phyloP scores from a whole-genome alignment of 345 rosid genomes.

The Barbarea vulgaris region DNA sequence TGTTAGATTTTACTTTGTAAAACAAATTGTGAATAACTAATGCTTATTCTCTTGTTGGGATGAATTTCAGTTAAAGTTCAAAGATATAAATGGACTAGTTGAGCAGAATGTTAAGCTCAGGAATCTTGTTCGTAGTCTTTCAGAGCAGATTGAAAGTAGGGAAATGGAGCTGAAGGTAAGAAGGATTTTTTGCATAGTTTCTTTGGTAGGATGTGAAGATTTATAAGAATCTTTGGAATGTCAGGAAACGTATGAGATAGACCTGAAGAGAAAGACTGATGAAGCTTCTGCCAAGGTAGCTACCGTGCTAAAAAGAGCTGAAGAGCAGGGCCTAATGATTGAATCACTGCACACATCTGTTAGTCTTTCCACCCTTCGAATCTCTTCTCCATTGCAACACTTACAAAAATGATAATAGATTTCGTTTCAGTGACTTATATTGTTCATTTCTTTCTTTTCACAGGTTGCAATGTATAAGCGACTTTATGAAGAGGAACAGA shows the following conservation, averaged over 20 bases:
- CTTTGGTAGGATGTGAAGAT: conserved; percentile 11
- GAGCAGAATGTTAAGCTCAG: conserved; percentile 96
- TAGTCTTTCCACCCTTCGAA: conserved; percentile 38
- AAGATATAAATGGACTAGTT: conserved; percentile 91
- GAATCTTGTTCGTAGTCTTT: conserved; percentile 80
- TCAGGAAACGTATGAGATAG: conserved; percentile 72
- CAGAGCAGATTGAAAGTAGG: conserved; percentile 69
- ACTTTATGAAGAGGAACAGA: conserved; percentile 90
- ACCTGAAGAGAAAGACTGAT: conserved; percentile 66
- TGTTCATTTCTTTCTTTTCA: conserved; percentile 33
- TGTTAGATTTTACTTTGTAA: conserved; percentile 8
- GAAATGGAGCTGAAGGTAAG: conserved; percentile 88
- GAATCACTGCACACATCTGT: conserved; percentile 93
- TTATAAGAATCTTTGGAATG: conserved; percentile 28
- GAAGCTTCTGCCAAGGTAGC: conserved; percentile 88
- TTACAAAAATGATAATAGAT: conserved; percentile 1
- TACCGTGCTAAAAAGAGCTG: conserved; percentile 79
- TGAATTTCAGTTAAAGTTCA: conserved; percentile 74
- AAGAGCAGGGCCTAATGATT: conserved; percentile 89
- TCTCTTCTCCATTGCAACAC: conserved; percentile 10
- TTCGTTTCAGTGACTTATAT: conserved; percentile 10
- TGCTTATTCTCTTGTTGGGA: conserved; percentile 29
- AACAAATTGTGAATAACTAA: conserved; percentile 14
- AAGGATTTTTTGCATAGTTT: neutral
- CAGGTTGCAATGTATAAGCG: conserved; percentile 96